Evolutionary conservation across 176 grass and related monocot species (phyloP).

Genomic region (Hsuehochloa calcarea): DNA sequence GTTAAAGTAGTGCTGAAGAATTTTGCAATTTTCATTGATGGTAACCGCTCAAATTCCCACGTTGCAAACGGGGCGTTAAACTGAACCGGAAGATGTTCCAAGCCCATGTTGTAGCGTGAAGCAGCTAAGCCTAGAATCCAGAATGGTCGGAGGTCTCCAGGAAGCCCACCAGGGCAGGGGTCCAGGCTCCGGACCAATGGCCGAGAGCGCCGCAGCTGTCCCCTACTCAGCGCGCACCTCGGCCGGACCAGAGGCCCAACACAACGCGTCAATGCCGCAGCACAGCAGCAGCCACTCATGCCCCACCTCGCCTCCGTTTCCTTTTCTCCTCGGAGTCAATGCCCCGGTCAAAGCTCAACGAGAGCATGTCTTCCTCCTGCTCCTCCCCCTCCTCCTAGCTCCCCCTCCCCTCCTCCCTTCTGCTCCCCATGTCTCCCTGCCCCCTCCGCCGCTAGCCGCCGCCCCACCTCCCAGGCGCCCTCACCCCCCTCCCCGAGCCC

Average conservation of each 20-base stretch:
- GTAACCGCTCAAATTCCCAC: too few species aligned
- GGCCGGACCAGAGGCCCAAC: slow-evolving; percentile 12
- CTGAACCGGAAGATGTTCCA: too few species aligned
- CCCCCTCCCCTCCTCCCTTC: not conserved
- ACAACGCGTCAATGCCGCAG: not conserved
- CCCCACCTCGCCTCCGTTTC: not conserved
- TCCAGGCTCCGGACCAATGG: not conserved
- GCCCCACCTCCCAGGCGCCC: not conserved
- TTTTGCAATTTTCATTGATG: not conserved
- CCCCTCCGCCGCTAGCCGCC: not conserved
- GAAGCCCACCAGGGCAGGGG: not conserved
- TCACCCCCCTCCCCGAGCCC: slow-evolving; percentile 12
- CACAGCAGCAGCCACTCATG: not conserved
- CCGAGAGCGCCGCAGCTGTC: not conserved
- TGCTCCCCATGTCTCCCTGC: slow-evolving; percentile 3
- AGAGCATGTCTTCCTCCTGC: slow-evolving; percentile 47
- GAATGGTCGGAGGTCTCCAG: not conserved
- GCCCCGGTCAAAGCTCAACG: slow-evolving; percentile 42
- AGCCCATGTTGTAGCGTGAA: not conserved
- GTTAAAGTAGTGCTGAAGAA: not conserved
- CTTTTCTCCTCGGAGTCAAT: slow-evolving; percentile 38
- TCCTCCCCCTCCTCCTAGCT: not conserved
- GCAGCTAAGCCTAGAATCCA: not conserved
- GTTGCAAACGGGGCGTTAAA: too few species aligned
- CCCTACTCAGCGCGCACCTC: not conserved